Evolutionary conservation across 495 filamentous ascomycete species (phyloP).

Genomic region (Delitschia confertaspora): DNA sequence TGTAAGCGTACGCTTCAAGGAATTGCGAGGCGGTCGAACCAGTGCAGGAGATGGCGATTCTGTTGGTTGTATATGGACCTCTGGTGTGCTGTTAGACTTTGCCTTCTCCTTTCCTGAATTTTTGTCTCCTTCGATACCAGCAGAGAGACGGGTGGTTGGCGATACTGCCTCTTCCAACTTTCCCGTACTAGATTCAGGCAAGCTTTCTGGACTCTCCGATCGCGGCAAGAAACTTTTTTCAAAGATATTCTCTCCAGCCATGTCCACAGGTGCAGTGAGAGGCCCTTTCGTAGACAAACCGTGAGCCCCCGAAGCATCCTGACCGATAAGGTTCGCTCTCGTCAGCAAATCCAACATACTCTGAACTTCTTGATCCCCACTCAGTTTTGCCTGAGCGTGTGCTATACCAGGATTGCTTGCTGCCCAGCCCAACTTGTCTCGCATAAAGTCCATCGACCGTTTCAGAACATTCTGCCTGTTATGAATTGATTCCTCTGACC

Average conservation of each 20-base stretch:
- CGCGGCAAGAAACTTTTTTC: slow-evolving; percentile 55
- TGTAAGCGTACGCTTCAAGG: slow-evolving; percentile 79
- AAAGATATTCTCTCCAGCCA: slow-evolving; percentile 66
- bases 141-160: too few relatives aligned
- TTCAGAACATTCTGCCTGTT: slow-evolving; percentile 90
- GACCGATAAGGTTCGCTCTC: slow-evolving; percentile 62
- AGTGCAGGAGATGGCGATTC: slow-evolving; percentile 11
- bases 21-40: slow-evolving; percentile 49
- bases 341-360: slow-evolving; percentile 82
- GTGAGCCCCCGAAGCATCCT: slow-evolving; percentile 39
- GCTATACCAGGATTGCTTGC: slow-evolving; percentile 54
- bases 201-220: slow-evolving; percentile 45
- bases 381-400: slow-evolving; percentile 70
- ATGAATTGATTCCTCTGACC: slow-evolving; percentile 83
- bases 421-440: slow-evolving; percentile 81
- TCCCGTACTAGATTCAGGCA: slow-evolving; percentile 36
- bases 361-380: slow-evolving; percentile 78
- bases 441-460: slow-evolving; percentile 94
- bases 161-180: too few relatives aligned
- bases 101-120: too few relatives aligned
- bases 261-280: slow-evolving; percentile 63
- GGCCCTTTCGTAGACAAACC: slow-evolving; percentile 47
- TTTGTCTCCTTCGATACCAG: too few relatives aligned
- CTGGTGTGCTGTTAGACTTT: too few relatives aligned
- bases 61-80: background rate